Base-by-base conservation (phyloP, 495 filamentous ascomycete species). In the Penicillium roqueforti region DNA sequence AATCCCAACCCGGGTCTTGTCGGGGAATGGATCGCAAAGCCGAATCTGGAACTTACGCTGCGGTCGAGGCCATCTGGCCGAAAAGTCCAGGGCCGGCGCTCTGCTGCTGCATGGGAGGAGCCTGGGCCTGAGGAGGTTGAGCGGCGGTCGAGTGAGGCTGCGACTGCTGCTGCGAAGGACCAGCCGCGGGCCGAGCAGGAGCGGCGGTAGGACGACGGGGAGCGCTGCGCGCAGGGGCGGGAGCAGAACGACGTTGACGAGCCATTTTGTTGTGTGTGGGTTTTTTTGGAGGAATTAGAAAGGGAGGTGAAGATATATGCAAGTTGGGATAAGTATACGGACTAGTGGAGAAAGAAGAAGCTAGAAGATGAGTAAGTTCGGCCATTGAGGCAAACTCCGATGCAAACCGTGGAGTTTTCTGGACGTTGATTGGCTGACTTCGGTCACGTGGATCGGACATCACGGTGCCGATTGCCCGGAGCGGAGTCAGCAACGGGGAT, bases 21-120 rank as follows among this genome's bases (percentile, higher is more conserved):
- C 50, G 56, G 46, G 20, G 37, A 44, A 46, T 8, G 34, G 32
- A 18, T 20, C 18, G 29, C 14, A 42, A 11, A 2, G 26, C 28
- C 13, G 1, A 37, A n/a, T 6, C 16, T 8, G 29, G 5, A 2
- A 66, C 87, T 67, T 84, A 91, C 84, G 88, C 88, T 61, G 88
- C 89, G 44, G 89, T 92, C 58, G 84, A 88, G 56, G 88, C 88
- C 85, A 92, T 92, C 77, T 92, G 85, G 42, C 85, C 88, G 59
- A 95, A 85, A 6, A 92, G 79, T 58, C 89, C 89, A 5, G 87
- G 82, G 14, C 86, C 83, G 50, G 83, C 71, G 50, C 83, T 84
- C 56, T 78, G 77, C 54, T 74, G 74, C 54, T 74, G 74, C 34
- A 67, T 53, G 41, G 71, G 68, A 51, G 81, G 72, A 55, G 80